Evolutionary conservation across 192 early-diverging fungal species (phyloP), one percentile per base, ranked within the genome.

Genomic region (Cetraspora pellucida): DNA sequence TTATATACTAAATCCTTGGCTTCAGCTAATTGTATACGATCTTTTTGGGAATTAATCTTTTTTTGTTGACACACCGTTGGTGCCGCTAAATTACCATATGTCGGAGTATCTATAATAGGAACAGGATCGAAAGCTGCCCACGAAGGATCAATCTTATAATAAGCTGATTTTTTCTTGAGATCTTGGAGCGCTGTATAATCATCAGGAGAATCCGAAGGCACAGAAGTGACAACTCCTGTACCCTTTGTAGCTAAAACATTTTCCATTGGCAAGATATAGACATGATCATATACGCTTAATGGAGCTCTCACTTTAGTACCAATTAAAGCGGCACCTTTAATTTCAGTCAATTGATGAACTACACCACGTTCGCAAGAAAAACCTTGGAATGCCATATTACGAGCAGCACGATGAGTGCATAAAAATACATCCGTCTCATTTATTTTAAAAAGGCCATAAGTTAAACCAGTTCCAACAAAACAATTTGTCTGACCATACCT

Each of bases 121-220:
- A 92, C 83, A 27, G 94, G 93, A 19, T 92, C 92, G 78, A 90
- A 97, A 9, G 85, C 84, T 54, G 89, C 87, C 98, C 98, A 99
- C 73, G 93, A 89, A 19, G 88, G 81, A 66, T 95, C 79, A 50
- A 99, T 91, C 76, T 95, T 90, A 84, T 97, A 98, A 85, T 93
- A 98, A 13, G 87, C 93, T 27, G 91, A 81, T 87, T 99, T 99
- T 86, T 98, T 99, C 77, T 89, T 90, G 81, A 99, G 82, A 80
- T 99, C 97, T 80, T 89, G 88, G 77, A 98, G 85, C 49, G 97
- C 89, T 31, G 94, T 91, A 84, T 84, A 98, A 86, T 99, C 98
- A 81, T 97, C 96, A 14, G 98, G 98, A 45, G 98, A 97, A 76
- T 99, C 98, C 0, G 97, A 98, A 43, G 98, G 98, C 37, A 99